Base-by-base conservation (phyloP, 2,329 filamentous ascomycete species). In the Fusarium lyarnte region DNA sequence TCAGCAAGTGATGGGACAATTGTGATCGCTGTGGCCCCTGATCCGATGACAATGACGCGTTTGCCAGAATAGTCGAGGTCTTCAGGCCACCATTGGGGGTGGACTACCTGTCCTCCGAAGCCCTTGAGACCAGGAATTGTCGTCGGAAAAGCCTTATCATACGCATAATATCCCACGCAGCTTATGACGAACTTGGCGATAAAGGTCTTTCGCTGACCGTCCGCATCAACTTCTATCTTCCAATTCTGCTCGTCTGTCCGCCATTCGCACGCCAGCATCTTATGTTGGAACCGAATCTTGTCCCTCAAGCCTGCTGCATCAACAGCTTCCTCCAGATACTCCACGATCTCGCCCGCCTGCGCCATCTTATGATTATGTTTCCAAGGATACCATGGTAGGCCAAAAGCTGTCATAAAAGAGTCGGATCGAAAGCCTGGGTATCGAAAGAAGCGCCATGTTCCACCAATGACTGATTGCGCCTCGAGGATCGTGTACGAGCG, bases 11-110 rank as follows among this genome's bases (percentile, higher is more conserved):
- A 88, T 1, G 94, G 94, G 6, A 97, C 80, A 2, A 97, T 85
- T 0, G 94, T 96, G 53, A 95, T 83, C 11, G 93, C 92, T 0
- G 94, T 97, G 5, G 94, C 94, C 12, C 94, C 94, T 21, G 89
- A 92, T 21, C 93, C 93, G 69, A 96, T 89, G 64, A 95, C 85
- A 46, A 93, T 87, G 27, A 95, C 85, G 47, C 88, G 88, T 81
- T 94, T 94, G 79, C 85, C 84, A 10, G 84, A 81, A 78, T 92
- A 92, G 75, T 93, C 87, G 42, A 93, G 82, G 52, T 90, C 85
- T 62, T 91, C 83, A 0, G 92, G 92, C 93, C 93, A 95, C 84
- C 92, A 94, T 76, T 94, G 92, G 0, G 92, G 92, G 70, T 94
- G 92, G 8, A 92, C 83, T 11, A 90, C 83, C 35, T 85, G 79